Conservation (phyloP, 148 eudicot genomes). For the Rhododendron vialii region DNA sequence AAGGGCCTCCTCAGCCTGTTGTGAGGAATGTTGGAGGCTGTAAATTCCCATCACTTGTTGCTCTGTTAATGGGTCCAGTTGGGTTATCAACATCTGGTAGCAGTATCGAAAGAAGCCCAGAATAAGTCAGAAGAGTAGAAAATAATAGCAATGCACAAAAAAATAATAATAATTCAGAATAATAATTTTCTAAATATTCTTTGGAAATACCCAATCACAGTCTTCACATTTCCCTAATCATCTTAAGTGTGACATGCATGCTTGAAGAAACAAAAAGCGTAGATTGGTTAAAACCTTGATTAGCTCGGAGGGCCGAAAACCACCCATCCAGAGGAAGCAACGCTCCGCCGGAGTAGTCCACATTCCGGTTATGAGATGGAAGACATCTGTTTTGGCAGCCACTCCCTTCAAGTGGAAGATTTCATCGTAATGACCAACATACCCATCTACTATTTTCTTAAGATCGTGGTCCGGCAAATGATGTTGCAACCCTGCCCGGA, state of each 20-base stretch:
- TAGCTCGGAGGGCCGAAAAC: conserved; percentile 92
- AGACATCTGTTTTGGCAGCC: conserved; percentile 83
- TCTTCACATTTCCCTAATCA: conserved; percentile 65
- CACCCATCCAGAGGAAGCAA: conserved; percentile 98
- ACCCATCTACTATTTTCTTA: conserved; percentile 80
- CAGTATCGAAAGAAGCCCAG: background rate
- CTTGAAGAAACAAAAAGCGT: background rate
- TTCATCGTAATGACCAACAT: conserved; percentile 84
- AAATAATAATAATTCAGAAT: too few species aligned
- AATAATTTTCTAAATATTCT: too few species aligned
- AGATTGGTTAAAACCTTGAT: conserved; percentile 55
- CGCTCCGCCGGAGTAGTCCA: conserved; percentile 96
- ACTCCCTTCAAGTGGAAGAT: conserved; percentile 64
- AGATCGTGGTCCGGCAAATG: conserved; percentile 79
- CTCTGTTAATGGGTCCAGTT: conserved; percentile 76
- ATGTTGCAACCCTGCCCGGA: conserved; percentile 72
- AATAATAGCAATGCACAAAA: too few species aligned
- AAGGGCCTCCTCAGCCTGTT: conserved; percentile 89
- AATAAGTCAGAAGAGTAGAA: background rate
- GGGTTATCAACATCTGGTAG: conserved; percentile 58
- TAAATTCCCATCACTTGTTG: conserved; percentile 81
- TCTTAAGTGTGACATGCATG: conserved; percentile 20
- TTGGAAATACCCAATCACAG: conserved; percentile 2
- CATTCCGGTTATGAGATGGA: conserved; percentile 86
- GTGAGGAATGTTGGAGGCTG: conserved; percentile 76